Percentiles rank a stretch among this genome's conserved stretches.
These are phyloP conservation scores for Picea sitchensis DNA, from an alignment of 75 land plant genomes.

Conservation along the genomic window DNA sequence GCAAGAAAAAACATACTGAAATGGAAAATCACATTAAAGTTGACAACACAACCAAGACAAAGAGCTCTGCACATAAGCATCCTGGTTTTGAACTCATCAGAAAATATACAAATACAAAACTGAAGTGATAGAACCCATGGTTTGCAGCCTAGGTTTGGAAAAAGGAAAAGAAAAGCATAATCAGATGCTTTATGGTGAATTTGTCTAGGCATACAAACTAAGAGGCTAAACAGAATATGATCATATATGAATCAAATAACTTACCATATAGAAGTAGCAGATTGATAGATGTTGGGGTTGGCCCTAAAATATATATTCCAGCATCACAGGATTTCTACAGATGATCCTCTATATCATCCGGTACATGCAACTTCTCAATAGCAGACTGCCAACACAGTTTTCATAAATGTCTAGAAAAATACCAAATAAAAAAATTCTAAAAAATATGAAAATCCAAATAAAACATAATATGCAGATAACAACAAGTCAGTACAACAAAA, in stretches of 20 bases:
- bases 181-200: not conserved
- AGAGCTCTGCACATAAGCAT: not conserved
- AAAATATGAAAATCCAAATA: not conserved
- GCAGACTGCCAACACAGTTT: slow-evolving; percentile 37
- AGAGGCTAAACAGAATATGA: not conserved
- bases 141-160: not conserved
- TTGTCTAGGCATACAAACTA: not conserved
- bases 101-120: not conserved
- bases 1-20: not conserved
- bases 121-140: not conserved
- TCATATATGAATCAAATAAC: not conserved
- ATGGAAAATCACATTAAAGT: not conserved
- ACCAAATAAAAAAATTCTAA: not conserved
- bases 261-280: not conserved
- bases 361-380: slow-evolving; percentile 62
- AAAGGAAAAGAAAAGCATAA: not conserved
- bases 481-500: slow-evolving; percentile 2
- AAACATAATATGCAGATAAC: not conserved
- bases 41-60: not conserved
- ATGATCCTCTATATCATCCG: slow-evolving; percentile 57
- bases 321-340: slow-evolving; percentile 5
- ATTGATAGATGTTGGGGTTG: not conserved
- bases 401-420: not conserved
- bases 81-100: not conserved
- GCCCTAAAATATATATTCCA: not conserved